Evolutionary conservation across 176 grass and related monocot species (phyloP).

Genomic region (Tillandsia leiboldiana): DNA sequence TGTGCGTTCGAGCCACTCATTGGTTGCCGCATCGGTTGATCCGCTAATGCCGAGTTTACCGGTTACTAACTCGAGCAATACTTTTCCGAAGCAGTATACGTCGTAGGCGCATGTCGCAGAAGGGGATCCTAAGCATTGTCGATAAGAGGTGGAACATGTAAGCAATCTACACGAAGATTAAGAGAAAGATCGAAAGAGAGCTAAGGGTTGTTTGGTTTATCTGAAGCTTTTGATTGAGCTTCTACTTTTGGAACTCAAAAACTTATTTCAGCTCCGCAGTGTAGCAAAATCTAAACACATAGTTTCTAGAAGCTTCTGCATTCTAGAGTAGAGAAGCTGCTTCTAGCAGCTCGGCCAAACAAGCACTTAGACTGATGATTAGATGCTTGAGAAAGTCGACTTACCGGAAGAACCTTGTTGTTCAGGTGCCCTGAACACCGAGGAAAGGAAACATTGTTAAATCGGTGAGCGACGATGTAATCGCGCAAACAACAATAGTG

Average conservation of each 20-base stretch:
- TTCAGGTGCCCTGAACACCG: constrained; percentile 42
- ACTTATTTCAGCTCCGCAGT: too few species aligned
- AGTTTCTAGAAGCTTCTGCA: too few species aligned
- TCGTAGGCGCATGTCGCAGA: constrained; percentile 65
- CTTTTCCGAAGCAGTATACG: constrained; percentile 84
- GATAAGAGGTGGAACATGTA: not conserved
- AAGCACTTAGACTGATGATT: too few species aligned
- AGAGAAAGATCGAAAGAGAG: not conserved
- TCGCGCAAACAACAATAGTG: not conserved
- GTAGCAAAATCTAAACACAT: too few species aligned
- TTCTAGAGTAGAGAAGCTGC: too few species aligned
- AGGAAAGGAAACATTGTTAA: constrained; percentile 13
- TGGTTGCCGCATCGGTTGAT: constrained; percentile 46
- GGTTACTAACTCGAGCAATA: constrained; percentile 83
- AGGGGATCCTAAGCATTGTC: constrained; percentile 37
- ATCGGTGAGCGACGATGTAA: not conserved
- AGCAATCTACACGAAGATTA: not conserved
- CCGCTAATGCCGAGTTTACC: constrained; percentile 67
- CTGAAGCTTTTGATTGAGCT: too few species aligned
- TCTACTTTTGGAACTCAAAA: too few species aligned
- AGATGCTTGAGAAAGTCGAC: not conserved
- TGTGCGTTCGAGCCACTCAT: constrained; percentile 56
- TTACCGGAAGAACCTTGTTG: constrained; percentile 63
- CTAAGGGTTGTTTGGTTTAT: not conserved
- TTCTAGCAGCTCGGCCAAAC: too few species aligned